These are phyloP conservation scores for Cladophialophora bantiana DNA, from an alignment of 2,329 filamentous ascomycete species.

Conservation along the genomic window DNA sequence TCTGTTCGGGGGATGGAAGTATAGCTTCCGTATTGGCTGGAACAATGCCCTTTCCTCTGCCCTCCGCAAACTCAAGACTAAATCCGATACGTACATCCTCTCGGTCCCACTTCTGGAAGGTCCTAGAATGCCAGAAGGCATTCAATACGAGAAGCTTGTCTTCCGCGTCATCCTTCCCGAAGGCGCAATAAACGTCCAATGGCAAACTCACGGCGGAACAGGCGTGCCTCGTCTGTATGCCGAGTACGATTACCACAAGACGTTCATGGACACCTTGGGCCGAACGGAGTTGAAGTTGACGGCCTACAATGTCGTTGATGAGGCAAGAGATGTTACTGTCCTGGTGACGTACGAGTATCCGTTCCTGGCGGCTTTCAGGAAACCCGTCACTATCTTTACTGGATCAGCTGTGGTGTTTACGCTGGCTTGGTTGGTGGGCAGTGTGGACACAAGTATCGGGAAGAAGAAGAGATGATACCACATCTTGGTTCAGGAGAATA, in stretches of 20 bases:
- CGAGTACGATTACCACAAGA: conserved; percentile 73
- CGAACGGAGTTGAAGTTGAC: conserved; percentile 82
- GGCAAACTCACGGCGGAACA: conserved; percentile 81
- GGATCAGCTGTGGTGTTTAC: conserved; percentile 78
- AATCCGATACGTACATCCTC: conserved; percentile 76
- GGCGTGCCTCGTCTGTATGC: conserved; percentile 73
- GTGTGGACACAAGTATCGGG: conserved; percentile 81
- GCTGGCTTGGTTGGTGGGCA: conserved; percentile 75
- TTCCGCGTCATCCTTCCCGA: conserved; percentile 88
- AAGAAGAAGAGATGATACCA: conserved; percentile 49
- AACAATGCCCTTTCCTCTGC: conserved; percentile 82
- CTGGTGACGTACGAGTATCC: conserved; percentile 84
- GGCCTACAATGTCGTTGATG: conserved; percentile 87
- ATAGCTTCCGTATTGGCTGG: conserved; percentile 96
- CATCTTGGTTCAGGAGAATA: neutral
- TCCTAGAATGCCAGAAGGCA: conserved; percentile 81
- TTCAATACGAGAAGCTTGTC: conserved; percentile 82
- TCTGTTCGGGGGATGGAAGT: conserved; percentile 98
- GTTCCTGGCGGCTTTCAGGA: conserved; percentile 75
- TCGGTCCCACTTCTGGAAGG: conserved; percentile 94
- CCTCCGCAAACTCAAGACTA: conserved; percentile 67
- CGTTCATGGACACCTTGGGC: conserved; percentile 92
- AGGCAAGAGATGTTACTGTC: conserved; percentile 74
- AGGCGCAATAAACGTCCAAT: conserved; percentile 70
- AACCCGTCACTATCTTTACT: conserved; percentile 81